Evolutionary conservation across 768 basidiomycete species (phyloP), one percentile per base, ranked within the genome.

Genomic region (Boletus speciosus): DNA sequence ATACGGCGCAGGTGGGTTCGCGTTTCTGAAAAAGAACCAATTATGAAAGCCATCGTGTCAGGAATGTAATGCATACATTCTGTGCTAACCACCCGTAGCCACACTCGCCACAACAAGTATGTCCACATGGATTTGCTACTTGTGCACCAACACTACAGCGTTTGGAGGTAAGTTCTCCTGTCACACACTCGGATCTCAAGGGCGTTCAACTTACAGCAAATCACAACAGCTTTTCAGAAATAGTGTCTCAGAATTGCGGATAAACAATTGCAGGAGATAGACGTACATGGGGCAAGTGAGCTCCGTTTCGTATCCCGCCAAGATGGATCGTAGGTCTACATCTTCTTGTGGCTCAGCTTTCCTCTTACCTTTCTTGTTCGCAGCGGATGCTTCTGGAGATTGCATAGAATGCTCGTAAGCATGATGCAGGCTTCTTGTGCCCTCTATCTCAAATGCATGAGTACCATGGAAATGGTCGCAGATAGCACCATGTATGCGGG

Each of bases 201-300:
- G 7, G n/a, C 4, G 16, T 45, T 48, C 39, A 27, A 72, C 84
- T 62, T 66, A 86, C 88, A 88, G 74, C 31, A 88, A 71, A 63
- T 90, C 87, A 68, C 73, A 86, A 57, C 88, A 90, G 65, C 88
- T 90, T 38, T 85, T 44, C 25, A 14, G 25, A n/a, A 19, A 48
- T 23, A 25, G 25, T 21, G 12, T 19, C 14, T 62, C 44, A 56
- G 47, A 35, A 12, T 35, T 37, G 37, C 1, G 12, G 12, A 56
- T 9, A 31, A 9, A n/a, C 12, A 31, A 43, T 41, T 6, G 19
- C 12, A 32, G 49, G 41, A 4, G n/a, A 49, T 14, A 32, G 45
- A 76, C 86, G 44, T 66, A 89, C 88, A 90, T 86, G 1, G 88
- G 81, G 67, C 88, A 90, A 15, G 73, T 81, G 45, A 89, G 67